These are phyloP conservation scores for Mycosarcoma maydis DNA, from an alignment of 1,284 basidiomycete genomes.

Conservation along the genomic window DNA sequence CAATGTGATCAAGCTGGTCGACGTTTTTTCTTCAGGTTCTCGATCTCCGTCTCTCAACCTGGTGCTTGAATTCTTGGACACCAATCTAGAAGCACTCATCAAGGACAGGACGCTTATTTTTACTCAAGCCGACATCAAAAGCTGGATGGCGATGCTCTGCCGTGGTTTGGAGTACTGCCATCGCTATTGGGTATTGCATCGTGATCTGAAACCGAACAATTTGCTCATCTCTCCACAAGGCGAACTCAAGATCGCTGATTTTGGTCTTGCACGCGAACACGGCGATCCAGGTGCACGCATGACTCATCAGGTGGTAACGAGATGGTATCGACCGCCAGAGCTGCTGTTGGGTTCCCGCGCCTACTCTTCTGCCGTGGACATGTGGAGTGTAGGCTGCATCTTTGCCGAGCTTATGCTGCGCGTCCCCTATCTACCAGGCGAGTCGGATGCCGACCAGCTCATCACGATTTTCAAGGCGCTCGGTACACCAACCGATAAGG, in stretches of 20 bases:
- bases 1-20: slow-evolving; percentile 95
- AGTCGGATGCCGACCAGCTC: slow-evolving; percentile 94
- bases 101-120: slow-evolving; percentile 91
- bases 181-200: slow-evolving; percentile 89
- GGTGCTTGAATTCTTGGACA: slow-evolving; percentile 95
- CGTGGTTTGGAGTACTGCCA: slow-evolving; percentile 97
- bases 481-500: slow-evolving; percentile 92
- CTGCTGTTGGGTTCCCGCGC: slow-evolving; percentile 86
- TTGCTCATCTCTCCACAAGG: slow-evolving; percentile 90
- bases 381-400: slow-evolving; percentile 95
- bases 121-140: slow-evolving; percentile 93
- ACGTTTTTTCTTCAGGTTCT: slow-evolving; percentile 95
- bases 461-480: slow-evolving; percentile 93
- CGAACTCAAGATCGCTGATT: slow-evolving; percentile 96
- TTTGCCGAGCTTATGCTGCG: slow-evolving; percentile 95
- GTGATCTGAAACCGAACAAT: slow-evolving; percentile 98
- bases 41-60: slow-evolving; percentile 81
- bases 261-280: slow-evolving; percentile 95
- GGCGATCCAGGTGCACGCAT: slow-evolving; percentile 91
- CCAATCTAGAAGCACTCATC: slow-evolving; percentile 97
- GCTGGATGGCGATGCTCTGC: slow-evolving; percentile 98
- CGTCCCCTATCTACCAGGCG: slow-evolving; percentile 90
- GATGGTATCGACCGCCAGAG: slow-evolving; percentile 97
- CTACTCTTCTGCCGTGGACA: slow-evolving; percentile 87
- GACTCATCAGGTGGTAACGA: slow-evolving; percentile 96